phyloP scores from a whole-genome alignment of 192 early-diverging fungal species.

The Gonapodya sp. region DNA sequence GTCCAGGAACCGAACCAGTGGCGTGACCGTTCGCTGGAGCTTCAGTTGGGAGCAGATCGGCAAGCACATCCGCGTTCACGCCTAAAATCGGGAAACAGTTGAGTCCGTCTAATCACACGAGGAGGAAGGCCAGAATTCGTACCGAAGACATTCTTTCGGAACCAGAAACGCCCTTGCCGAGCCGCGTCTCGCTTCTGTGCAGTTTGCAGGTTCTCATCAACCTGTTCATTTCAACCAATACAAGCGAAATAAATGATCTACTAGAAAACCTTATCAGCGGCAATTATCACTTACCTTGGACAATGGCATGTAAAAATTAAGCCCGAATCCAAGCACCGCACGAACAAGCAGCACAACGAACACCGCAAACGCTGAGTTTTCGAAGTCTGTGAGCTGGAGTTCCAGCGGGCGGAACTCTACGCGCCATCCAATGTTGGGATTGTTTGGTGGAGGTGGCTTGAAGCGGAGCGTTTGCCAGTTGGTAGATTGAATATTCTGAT shows the following conservation, averaged over 20 bases:
- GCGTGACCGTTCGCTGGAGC: background rate
- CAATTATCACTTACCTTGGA: conserved; percentile 53
- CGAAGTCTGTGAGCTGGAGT: conserved; percentile 91
- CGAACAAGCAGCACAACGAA: conserved; percentile 88
- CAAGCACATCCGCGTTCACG: background rate
- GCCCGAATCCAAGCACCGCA: conserved; percentile 73
- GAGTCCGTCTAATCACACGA: too few species aligned
- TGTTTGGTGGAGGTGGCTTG: conserved; percentile 89
- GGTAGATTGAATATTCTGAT: conserved; percentile 92
- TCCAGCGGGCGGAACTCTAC: conserved; percentile 98
- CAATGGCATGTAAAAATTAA: conserved; percentile 94
- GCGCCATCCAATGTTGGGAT: conserved; percentile 85
- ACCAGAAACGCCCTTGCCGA: conserved; percentile 73
- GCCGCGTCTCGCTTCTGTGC: conserved; percentile 81
- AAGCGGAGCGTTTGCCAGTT: conserved; percentile 99
- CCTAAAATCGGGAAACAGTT: background rate
- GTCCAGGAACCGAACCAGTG: background rate
- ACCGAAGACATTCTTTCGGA: conserved; percentile 72
- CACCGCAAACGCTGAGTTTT: conserved; percentile 90
- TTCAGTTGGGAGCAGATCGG: background rate
- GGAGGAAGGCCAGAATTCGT: too few species aligned
- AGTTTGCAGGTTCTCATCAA: conserved; percentile 88
- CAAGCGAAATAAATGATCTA: too few species aligned
- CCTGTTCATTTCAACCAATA: too few species aligned
- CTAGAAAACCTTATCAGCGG: background rate